A percentile compares a stretch with the other conserved stretches of the same genome.
phyloP scores from a whole-genome alignment of 345 rosid genomes.

The Cardiospermum halicacabum region DNA sequence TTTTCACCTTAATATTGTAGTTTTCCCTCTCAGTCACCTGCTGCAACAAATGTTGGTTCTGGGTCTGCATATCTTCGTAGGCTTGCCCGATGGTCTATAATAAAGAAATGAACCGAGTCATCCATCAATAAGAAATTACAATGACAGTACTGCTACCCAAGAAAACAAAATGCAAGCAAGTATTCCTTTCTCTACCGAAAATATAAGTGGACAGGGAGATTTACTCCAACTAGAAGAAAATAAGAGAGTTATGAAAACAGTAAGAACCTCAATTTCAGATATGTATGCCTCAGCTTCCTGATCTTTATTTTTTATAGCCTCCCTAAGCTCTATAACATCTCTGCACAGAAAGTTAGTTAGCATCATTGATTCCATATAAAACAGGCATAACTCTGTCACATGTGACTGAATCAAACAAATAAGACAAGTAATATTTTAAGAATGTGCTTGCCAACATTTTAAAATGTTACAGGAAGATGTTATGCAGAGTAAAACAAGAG shows the following conservation, averaged over 20 bases:
- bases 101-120: slow-evolving; percentile 10
- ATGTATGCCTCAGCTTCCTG: slow-evolving; percentile 81
- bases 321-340: slow-evolving; percentile 69
- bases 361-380: not conserved
- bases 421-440: not conserved
- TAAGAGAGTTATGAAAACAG: slow-evolving; percentile 2
- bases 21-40: slow-evolving; percentile 90
- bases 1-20: slow-evolving; percentile 81
- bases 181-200: not conserved
- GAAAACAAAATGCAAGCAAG: slow-evolving; percentile 5
- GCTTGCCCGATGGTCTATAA: slow-evolving; percentile 92
- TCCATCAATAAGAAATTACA: not conserved
- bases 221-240: slow-evolving; percentile 2
- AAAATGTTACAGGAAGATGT: not conserved
- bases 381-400: no score
- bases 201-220: not conserved
- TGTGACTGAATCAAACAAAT: not conserved
- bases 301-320: slow-evolving; percentile 80
- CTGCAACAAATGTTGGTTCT: slow-evolving; percentile 80
- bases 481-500: not conserved
- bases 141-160: not conserved
- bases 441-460: not conserved
- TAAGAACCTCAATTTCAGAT: slow-evolving; percentile 80
- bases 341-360: slow-evolving; percentile 31
- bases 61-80: slow-evolving; percentile 94